Percentiles rank a stretch among this genome's conserved stretches.
phyloP scores from a whole-genome alignment of 169 alveolate genomes.

The Babesia ovis region DNA sequence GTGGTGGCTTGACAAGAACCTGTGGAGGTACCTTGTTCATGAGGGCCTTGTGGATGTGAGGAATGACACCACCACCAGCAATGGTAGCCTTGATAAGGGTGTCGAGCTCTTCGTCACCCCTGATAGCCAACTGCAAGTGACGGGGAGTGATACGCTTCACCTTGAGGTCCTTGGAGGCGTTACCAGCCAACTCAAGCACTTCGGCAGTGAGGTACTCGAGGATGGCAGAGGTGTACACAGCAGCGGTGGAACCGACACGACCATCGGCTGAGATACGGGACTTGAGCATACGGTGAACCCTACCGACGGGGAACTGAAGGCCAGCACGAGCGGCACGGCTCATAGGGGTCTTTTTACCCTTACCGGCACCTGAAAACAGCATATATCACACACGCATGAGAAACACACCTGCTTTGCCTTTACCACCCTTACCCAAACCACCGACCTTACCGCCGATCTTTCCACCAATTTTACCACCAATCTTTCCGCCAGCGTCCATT shows the following conservation, averaged over 20 bases:
- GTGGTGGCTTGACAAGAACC: slow-evolving; percentile 73
- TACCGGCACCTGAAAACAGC: slow-evolving; percentile 86
- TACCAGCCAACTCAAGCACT: slow-evolving; percentile 99
- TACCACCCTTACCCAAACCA: slow-evolving; percentile 84
- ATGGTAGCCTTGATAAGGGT: slow-evolving; percentile 97
- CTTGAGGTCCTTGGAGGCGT: slow-evolving; percentile 98
- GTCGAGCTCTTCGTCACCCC: slow-evolving; percentile 98
- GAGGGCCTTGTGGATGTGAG: slow-evolving; percentile 95
- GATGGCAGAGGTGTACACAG: slow-evolving; percentile 99
- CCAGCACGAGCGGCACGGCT: slow-evolving; percentile 99
- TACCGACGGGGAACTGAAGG: slow-evolving; percentile 99
- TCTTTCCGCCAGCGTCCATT: slow-evolving; percentile 84
- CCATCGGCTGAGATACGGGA: slow-evolving; percentile 94
- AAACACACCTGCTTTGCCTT: slow-evolving; percentile 79
- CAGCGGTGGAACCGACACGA: slow-evolving; percentile 99
- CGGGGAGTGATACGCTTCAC: slow-evolving; percentile 96
- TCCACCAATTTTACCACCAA: slow-evolving; percentile 89
- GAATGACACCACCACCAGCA: slow-evolving; percentile 99
- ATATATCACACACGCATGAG: neutral
- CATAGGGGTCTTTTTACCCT: slow-evolving; percentile 96
- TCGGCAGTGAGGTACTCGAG: slow-evolving; percentile 99
- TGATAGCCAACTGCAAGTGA: slow-evolving; percentile 94
- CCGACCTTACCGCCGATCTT: slow-evolving; percentile 73
- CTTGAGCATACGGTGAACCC: slow-evolving; percentile 98
- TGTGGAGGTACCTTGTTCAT: slow-evolving; percentile 83